Evolutionary conservation across 306 rosid species (phyloP).

Genomic region (Cicer arietinum): DNA sequence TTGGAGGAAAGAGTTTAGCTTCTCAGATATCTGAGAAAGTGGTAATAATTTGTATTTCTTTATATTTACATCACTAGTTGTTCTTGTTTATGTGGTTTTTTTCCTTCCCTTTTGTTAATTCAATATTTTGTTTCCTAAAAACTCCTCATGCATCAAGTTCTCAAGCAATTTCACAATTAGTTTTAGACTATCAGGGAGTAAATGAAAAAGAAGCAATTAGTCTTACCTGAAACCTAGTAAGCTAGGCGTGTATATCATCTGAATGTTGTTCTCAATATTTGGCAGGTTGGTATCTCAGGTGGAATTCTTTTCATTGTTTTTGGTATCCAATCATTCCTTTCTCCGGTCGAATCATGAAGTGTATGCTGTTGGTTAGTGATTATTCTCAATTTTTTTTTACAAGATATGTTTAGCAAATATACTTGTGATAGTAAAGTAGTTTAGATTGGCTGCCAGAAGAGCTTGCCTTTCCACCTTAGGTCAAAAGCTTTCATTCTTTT

Average conservation of each 20-base stretch:
- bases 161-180: constrained; percentile 20
- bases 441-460: constrained; percentile 37
- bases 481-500: constrained; percentile 32
- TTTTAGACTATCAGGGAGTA: constrained; percentile 6
- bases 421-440: constrained; percentile 34
- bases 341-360: constrained; percentile 61
- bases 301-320: constrained; percentile 86
- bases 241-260: constrained; percentile 34
- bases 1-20: constrained; percentile 96
- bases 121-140: constrained; percentile 5
- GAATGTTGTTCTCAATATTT: constrained; percentile 39
- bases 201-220: constrained; percentile 9
- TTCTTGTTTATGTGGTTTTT: constrained; percentile 6
- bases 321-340: constrained; percentile 86
- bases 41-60: constrained; percentile 48
- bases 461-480: constrained; percentile 31
- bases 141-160: constrained; percentile 10
- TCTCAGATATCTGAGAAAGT: constrained; percentile 92
- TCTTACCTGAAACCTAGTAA: constrained; percentile 1
- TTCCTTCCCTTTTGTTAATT: neutral
- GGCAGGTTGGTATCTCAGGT: constrained; percentile 86
- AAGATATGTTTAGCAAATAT: constrained; percentile 5
- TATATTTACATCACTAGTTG: constrained; percentile 14
- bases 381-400: constrained; percentile 15
- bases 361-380: constrained; percentile 56